Evolutionary conservation across 176 grass and related monocot species (phyloP).

Genomic region (Oryza nivara): DNA sequence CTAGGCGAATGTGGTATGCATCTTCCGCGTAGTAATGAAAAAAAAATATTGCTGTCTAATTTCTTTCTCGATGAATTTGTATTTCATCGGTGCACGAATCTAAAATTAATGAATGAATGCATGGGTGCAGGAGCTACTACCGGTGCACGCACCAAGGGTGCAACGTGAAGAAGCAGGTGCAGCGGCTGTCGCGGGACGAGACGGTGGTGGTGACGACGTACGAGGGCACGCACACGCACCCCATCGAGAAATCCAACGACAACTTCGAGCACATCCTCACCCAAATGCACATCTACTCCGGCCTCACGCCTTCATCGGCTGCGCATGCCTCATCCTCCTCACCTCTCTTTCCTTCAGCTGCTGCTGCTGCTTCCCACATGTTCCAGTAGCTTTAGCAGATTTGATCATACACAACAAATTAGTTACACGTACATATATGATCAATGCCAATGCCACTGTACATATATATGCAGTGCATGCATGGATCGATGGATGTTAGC

Average conservation of each 20-base stretch:
- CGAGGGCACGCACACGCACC: slow-evolving; percentile 78
- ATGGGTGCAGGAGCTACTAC: slow-evolving; percentile 78
- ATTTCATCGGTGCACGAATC: too few relatives aligned
- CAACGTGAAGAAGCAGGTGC: slow-evolving; percentile 96
- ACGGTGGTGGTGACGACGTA: slow-evolving; percentile 80
- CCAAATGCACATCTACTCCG: slow-evolving; percentile 83
- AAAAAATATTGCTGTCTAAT: too few relatives aligned
- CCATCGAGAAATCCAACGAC: slow-evolving; percentile 86
- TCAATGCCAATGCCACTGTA: neutral
- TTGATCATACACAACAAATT: neutral
- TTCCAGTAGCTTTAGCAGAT: slow-evolving; percentile 22
- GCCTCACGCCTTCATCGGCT: slow-evolving; percentile 10
- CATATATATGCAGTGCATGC: neutral
- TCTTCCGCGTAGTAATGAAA: too few relatives aligned
- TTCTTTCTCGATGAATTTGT: too few relatives aligned
- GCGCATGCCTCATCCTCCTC: neutral
- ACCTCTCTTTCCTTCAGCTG: neutral
- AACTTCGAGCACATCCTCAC: slow-evolving; percentile 93
- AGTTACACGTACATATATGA: neutral
- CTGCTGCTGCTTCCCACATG: slow-evolving; percentile 3
- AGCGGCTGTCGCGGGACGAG: slow-evolving; percentile 71
- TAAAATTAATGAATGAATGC: neutral
- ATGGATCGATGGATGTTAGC: neutral
- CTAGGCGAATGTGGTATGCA: too few relatives aligned
- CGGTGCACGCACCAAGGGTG: slow-evolving; percentile 89